Evolutionary conservation across 306 rosid species (phyloP), one percentile per base, ranked within the genome.

Genomic region (Casuarina glauca): DNA sequence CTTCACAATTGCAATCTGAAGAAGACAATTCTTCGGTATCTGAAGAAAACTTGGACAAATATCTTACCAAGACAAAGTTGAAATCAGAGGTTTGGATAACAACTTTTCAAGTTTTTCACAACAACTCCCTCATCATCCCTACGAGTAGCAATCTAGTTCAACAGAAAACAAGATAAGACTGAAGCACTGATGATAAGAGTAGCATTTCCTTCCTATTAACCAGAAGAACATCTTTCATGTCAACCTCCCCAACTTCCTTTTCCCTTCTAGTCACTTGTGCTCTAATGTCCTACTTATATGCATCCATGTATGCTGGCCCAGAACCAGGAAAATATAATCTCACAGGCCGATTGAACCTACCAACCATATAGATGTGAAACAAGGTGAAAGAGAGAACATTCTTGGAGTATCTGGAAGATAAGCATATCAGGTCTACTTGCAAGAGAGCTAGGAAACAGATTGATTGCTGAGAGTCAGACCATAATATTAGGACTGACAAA

Each of bases 401-500:
- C 1, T 54, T 11, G 17, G 17, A 46, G 48, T 55, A 64, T 66
- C 43, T 35, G 26, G 51, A 84, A 82, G 58, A 82, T 61, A 67
- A 69, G 50, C 62, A 69, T 48, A 51, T 35, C 45, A 46, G 72
- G 39, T 74, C 78, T 77, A 78, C 84, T 86, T 72, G 61, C 67
- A 71, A 19, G 71, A 52, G 66, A 73, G 49, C 87, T 76, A 87
- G 79, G 54, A 46, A 48, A 19, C 48, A 10, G 71, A 74, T 52
- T 52, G 75, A 51, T 80, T 51, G 77, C 74, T 60, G 85, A 78
- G 93, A 85, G 78, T 92, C 98, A 32, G 92, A 90, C 98, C 97
- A 94, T 72, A 92, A 81, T 92, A 89, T 89, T 69, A 90, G 79
- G 51, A 92, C 86, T 32, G 93, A 84, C 76, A 94, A 72, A 80